phyloP scores from a whole-genome alignment of 129 eudicot species.

The Pittosporum tobira region DNA sequence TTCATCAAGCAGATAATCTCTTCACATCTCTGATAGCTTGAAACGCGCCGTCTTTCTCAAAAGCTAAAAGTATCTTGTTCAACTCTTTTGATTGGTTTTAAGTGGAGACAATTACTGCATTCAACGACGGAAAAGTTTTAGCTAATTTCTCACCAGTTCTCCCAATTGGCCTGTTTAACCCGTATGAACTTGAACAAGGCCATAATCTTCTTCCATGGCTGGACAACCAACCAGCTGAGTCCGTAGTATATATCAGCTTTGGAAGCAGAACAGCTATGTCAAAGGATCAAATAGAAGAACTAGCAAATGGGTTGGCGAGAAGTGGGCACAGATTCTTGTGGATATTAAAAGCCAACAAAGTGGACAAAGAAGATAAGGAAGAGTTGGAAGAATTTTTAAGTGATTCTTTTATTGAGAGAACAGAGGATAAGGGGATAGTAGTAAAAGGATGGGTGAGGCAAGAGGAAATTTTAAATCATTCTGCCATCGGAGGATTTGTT shows the following conservation, averaged over 20 bases:
- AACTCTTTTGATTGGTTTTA: slow-evolving; percentile 36
- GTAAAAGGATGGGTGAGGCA: slow-evolving; percentile 55
- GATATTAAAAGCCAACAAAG: slow-evolving; percentile 35
- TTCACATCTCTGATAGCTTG: slow-evolving; percentile 23
- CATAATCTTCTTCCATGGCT: slow-evolving; percentile 37
- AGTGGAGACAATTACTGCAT: slow-evolving; percentile 28
- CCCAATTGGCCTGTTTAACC: slow-evolving; percentile 33
- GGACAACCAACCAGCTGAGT: slow-evolving; percentile 29
- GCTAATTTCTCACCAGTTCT: slow-evolving; percentile 19
- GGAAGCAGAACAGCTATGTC: slow-evolving; percentile 37
- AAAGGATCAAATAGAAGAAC: slow-evolving; percentile 22
- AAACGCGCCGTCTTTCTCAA: slow-evolving; percentile 10
- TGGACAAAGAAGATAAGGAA: slow-evolving; percentile 41
- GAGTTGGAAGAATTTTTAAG: slow-evolving; percentile 25
- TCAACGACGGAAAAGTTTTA: slow-evolving; percentile 16
- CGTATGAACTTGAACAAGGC: slow-evolving; percentile 19
- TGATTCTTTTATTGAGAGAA: slow-evolving; percentile 20
- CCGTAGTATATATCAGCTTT: slow-evolving; percentile 35
- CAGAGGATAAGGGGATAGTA: slow-evolving; percentile 27
- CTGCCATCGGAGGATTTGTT: slow-evolving; percentile 37
- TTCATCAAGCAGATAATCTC: slow-evolving; percentile 21
- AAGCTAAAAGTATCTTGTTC: slow-evolving; percentile 31
- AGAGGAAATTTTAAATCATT: slow-evolving; percentile 32
- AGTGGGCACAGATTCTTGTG: slow-evolving; percentile 38
- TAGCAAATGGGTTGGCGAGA: slow-evolving; percentile 30